Evolutionary conservation across 345 rosid species (phyloP).

Genomic region (Eucalyptus regnans): DNA sequence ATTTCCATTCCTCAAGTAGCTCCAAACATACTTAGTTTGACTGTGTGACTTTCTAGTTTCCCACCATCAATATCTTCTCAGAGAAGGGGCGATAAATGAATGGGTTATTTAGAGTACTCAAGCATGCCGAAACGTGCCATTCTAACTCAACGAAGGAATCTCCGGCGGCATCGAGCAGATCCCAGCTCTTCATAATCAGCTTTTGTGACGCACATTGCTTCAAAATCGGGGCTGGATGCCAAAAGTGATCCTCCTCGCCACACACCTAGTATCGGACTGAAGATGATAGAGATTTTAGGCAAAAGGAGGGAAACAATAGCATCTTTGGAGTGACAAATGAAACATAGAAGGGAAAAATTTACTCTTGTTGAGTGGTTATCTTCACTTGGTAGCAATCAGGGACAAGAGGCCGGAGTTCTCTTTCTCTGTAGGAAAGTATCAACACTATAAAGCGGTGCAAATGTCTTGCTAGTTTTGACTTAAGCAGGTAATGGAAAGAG

Average conservation of each 20-base stretch:
- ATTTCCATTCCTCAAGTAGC: neutral
- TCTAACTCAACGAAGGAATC: slow-evolving; percentile 54
- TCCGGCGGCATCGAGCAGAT: slow-evolving; percentile 71
- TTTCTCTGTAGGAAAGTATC: slow-evolving; percentile 35
- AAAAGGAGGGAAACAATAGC: neutral
- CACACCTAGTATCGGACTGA: slow-evolving; percentile 82
- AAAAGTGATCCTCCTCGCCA: slow-evolving; percentile 97
- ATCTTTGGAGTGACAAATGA: neutral
- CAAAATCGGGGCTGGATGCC: slow-evolving; percentile 89
- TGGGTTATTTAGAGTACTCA: neutral
- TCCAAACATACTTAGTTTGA: neutral
- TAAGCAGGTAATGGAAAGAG: neutral
- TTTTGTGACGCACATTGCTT: slow-evolving; percentile 85
- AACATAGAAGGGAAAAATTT: slow-evolving; percentile 8
- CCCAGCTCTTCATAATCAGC: slow-evolving; percentile 96
- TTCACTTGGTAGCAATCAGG: slow-evolving; percentile 75
- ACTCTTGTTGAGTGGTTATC: slow-evolving; percentile 86
- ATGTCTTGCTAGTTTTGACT: neutral
- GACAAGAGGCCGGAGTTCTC: slow-evolving; percentile 91
- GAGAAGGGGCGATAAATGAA: neutral
- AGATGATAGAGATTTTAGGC: neutral
- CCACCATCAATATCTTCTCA: neutral
- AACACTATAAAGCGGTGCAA: neutral
- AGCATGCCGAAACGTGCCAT: neutral
- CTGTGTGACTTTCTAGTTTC: neutral